A percentile compares a stretch with the other conserved stretches of the same genome.
Evolutionary conservation across 495 filamentous ascomycete species (phyloP).

Genomic region (Penicillium paxilli): DNA sequence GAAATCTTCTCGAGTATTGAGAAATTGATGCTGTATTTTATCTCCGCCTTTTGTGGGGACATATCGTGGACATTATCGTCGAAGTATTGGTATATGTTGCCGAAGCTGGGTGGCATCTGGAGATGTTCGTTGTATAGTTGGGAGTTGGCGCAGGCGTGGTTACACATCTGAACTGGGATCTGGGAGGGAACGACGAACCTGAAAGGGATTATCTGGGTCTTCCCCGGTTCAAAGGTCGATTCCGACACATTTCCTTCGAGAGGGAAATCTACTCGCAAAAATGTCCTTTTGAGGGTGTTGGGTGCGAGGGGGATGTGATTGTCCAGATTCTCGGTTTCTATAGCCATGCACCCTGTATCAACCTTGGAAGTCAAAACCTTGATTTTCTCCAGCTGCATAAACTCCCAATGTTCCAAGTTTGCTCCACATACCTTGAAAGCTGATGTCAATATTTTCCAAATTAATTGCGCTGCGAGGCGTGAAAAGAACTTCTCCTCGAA

Average conservation of each 20-base stretch:
- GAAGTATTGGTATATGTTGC: not conserved
- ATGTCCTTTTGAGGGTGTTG: not conserved
- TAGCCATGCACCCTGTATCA: not conserved
- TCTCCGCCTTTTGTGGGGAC: conserved; percentile 1
- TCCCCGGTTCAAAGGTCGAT: not conserved
- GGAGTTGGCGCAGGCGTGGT: conserved; percentile 3
- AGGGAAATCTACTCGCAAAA: not conserved
- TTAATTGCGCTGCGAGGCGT: not conserved
- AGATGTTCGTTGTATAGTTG: conserved; percentile 9
- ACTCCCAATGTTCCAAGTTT: too few species aligned
- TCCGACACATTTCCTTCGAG: not conserved
- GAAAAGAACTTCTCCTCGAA: conserved; percentile 2
- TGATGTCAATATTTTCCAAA: conserved; percentile 4
- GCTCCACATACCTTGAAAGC: conserved; percentile 1
- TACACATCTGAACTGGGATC: conserved; percentile 5
- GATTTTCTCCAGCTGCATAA: too few species aligned
- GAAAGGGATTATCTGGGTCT: conserved; percentile 1
- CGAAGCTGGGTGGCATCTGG: conserved; percentile 1
- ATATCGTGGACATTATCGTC: not conserved
- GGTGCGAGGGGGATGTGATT: not conserved
- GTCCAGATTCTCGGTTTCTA: conserved; percentile 5
- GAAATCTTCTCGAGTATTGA: not conserved
- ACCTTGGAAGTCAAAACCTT: not conserved
- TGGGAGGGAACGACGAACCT: conserved; percentile 1
- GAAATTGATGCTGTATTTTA: conserved; percentile 7